Base-by-base conservation (phyloP, 164 flowering plant genomes). In the Echeveria elegans region DNA sequence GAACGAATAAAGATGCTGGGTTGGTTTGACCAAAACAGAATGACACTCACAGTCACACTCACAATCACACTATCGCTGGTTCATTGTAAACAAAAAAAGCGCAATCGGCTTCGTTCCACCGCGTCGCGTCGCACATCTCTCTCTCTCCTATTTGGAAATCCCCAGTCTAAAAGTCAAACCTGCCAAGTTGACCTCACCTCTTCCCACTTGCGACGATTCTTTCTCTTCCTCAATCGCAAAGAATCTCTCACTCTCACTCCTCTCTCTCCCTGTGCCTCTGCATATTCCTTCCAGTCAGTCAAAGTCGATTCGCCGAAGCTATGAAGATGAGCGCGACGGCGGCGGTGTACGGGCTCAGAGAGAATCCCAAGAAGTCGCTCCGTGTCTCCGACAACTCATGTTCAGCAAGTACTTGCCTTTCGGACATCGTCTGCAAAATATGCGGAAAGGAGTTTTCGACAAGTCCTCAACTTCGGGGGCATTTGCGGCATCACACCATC, bases 351-450 rank as follows among this genome's bases (percentile, higher is more conserved):
- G 31, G 16, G 30, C 60, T 53, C 60, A 53, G 60, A 53, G 31
- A 10, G 31, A 53, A 53, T 18, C 60, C 60, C 31, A 53, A 53
- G 60, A 53, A 53, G 60, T 53, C 60, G 31, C 60, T 53, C 60
- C 28, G 31, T 5, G 15, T 53, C 31, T 53, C 60, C 30, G 30
- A 2, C 60, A 2, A 0, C 16, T 10, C 5, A 5, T 3, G 58
- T 19, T 3, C n/a, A 3, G 1, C 53, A n/a, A 48, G 53, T 9
- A 6, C 59, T 56, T 6, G 3, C 28, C 34, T 29, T 29, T 4
- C 4, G 19, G 28, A 28, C 15, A 26, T 53, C 12, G 24, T 29
- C 18, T 56, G 61, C 61, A 28, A 29, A 56, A 56, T 28, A 26
- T 56, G 61, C 16, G 61, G 61, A 29, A 56, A 56, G 6, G 61